Percentiles rank a stretch among this genome's conserved stretches.
phyloP scores from a whole-genome alignment of 202 grass and related monocot genomes.

The Digitaria exilis region DNA sequence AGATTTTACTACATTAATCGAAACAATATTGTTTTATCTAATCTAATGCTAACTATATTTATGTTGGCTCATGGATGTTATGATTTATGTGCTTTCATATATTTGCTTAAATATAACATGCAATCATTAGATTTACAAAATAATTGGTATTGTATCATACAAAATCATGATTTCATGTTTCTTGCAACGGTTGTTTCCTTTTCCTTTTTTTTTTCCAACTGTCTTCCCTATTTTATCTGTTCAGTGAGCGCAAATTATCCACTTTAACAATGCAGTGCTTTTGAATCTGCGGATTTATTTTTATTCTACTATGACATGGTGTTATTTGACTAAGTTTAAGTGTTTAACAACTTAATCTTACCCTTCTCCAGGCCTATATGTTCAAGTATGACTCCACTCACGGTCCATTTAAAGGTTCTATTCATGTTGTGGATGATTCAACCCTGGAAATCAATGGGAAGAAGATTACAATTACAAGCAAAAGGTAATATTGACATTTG shows the following conservation, averaged over 20 bases:
- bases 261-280: not conserved
- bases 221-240: conserved; percentile 1
- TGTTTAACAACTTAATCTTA: conserved; percentile 20
- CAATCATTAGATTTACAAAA: not conserved
- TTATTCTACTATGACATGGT: not conserved
- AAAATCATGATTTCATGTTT: not conserved
- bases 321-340: conserved; percentile 32
- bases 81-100: not conserved
- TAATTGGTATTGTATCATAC: not conserved
- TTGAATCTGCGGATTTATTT: not conserved
- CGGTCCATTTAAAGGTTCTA: conserved; percentile 82
- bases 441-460: conserved; percentile 91
- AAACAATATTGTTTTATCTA: conserved; percentile 23
- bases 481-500: conserved; percentile 61
- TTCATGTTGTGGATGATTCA: conserved; percentile 72
- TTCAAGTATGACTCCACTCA: conserved; percentile 98
- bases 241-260: conserved; percentile 1
- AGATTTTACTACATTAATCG: conserved; percentile 9
- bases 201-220: not conserved
- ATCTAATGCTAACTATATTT: conserved; percentile 4
- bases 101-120: not conserved
- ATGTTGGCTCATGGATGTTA: conserved; percentile 4
- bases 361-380: conserved; percentile 81
- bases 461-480: conserved; percentile 80
- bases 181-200: not conserved